Evolutionary conservation across 768 basidiomycete genomes (phyloP).

Genomic region (Trametes coccinea): DNA sequence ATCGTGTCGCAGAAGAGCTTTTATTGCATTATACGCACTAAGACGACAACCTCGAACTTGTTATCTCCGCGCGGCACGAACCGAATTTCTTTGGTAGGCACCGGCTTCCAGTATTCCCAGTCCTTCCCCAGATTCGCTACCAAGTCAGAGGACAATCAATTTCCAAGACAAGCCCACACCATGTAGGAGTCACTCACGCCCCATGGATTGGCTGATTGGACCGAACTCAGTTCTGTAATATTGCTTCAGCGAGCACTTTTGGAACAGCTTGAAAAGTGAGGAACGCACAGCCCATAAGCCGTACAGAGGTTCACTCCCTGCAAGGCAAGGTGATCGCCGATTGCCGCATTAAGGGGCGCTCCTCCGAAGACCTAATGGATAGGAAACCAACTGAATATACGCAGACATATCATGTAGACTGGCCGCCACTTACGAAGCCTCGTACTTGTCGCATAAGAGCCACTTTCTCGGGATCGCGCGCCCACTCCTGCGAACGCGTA

Average conservation of each 20-base stretch:
- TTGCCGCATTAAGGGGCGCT: conserved; percentile 37
- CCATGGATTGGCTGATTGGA: not conserved
- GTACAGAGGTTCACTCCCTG: conserved; percentile 36
- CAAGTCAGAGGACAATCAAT: too few relatives aligned
- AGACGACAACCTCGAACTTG: conserved; percentile 6
- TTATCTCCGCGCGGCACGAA: conserved; percentile 5
- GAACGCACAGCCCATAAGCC: conserved; percentile 41
- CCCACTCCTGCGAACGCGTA: conserved; percentile 16
- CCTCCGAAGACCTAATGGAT: conserved; percentile 38
- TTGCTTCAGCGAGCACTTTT: not conserved
- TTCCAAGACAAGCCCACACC: too few relatives aligned
- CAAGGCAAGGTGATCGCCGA: conserved; percentile 36
- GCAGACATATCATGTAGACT: not conserved
- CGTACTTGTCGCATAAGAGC: conserved; percentile 9
- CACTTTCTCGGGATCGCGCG: conserved; percentile 23
- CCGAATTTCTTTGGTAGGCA: not conserved
- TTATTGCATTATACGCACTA: not conserved
- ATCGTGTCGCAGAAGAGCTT: too few relatives aligned
- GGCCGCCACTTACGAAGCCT: not conserved
- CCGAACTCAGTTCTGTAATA: conserved; percentile 16
- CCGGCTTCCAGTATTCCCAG: conserved; percentile 6
- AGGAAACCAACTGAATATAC: not conserved
- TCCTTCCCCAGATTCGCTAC: conserved; percentile 3
- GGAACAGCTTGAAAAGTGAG: too few relatives aligned
- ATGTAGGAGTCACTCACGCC: not conserved